Base-by-base conservation (phyloP, 2,329 filamentous ascomycete species). In the Paecilomyces fulvus region DNA sequence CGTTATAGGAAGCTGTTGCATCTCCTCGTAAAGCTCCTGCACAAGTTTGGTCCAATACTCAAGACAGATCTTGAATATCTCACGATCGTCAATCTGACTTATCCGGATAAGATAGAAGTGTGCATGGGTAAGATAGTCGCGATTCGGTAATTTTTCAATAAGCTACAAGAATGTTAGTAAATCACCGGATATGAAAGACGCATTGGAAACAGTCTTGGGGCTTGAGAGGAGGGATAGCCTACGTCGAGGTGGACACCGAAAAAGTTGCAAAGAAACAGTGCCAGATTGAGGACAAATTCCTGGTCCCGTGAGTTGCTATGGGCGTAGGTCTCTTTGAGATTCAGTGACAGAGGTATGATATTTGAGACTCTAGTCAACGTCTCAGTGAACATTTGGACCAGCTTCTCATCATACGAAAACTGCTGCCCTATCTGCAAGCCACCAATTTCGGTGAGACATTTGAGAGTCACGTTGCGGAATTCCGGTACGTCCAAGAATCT, bases 41-140 rank as follows among this genome's bases (percentile, higher is more conserved):
- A 99, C 95, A 53, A 97, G 82, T 76, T 96, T 97, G 37, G 95
- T 94, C 94, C 94, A 99, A 78, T 99, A 99, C 73, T 99, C 95
- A 60, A 99, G 80, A 71, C 90, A 95, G 68, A 99, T 99, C 81
- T 99, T 99, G 84, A 99, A 99, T 62, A 99, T 96, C 73, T 99
- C 94, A 55, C 94, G 87, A 69, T 99, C 95, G 64, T 99, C 94
- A 63, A 99, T 99, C 76, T 99, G 92, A 51, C 92, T 96, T 73
- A 99, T 96, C 60, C 92, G 87, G 68, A 99, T 96, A 12, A 99
- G 85, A 74, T 99, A 99, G 75, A 95, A 97, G 75, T 99, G 94
- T 17, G 90, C 92, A 69, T 99, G 94, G 1, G 90, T 89, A 49
- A 99, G 86, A 73, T 90, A 99, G 67, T 99, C 94, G 63, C 87